These are phyloP conservation scores for Fusarium kyushuense DNA, from an alignment of 2,329 filamentous ascomycete species.

Conservation along the genomic window DNA sequence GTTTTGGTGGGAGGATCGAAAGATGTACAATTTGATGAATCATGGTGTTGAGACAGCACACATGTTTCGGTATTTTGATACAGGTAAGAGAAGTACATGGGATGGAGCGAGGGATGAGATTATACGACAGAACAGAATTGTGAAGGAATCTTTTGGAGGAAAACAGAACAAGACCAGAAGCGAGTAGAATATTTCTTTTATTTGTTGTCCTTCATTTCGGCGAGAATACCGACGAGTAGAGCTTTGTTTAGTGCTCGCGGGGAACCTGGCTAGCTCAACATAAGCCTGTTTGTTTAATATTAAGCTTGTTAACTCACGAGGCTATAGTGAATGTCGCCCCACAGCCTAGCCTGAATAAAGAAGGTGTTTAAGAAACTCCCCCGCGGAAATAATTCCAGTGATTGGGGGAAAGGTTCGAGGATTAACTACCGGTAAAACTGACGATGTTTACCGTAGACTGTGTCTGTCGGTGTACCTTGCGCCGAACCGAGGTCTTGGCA, in stretches of 20 bases:
- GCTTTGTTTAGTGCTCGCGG: background rate
- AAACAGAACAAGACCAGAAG: constrained; percentile 11
- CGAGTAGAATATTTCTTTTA: background rate
- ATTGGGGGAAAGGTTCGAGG: background rate
- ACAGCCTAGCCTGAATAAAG: constrained; percentile 4
- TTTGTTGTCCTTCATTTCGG: background rate
- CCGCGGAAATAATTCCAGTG: constrained; percentile 6
- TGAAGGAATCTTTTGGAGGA: constrained; percentile 5
- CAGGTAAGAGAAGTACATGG: constrained; percentile 56
- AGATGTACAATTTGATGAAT: constrained; percentile 55
- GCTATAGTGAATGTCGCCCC: background rate
- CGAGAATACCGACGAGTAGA: background rate
- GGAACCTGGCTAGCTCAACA: background rate
- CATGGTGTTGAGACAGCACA: constrained; percentile 57
- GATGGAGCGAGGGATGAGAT: constrained; percentile 51
- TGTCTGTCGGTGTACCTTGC: constrained; percentile 11
- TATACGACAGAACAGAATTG: constrained; percentile 23
- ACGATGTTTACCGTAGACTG: constrained; percentile 6
- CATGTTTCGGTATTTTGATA: constrained; percentile 57
- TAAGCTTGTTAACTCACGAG: constrained; percentile 15
- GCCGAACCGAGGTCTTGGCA: constrained; percentile 32
- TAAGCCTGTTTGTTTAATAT: constrained; percentile 6
- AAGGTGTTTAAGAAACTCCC: background rate
- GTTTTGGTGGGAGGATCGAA: constrained; percentile 55
- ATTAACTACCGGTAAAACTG: background rate